Evolutionary conservation across 1,139 yeast genomes (phyloP), one percentile per base, ranked within the genome.

Genomic region (Blastobotrys ciferrii): DNA sequence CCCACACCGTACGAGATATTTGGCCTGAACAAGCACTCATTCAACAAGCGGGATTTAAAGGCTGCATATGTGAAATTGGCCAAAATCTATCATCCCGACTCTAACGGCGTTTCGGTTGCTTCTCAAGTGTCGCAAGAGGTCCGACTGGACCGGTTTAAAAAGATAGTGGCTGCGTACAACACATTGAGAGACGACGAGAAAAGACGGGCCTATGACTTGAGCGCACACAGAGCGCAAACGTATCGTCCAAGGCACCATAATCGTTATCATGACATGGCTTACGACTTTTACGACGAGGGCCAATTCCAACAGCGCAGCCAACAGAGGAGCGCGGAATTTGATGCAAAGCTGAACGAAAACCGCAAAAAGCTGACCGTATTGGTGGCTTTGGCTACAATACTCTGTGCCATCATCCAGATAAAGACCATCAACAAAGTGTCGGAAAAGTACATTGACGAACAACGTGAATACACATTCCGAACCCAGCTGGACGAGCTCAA

Each of bases 31-130:
- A 36, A 23, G 7, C 14, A 19, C 13, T 62, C 84, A 20, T 70
- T 80, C 55, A 71, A 76, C 57, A 58, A 64, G 47, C 65, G 68
- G 43, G 58, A 66, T 19, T 63, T 91, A 50, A 83, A 84, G 61
- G 56, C 66, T 32, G 72, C 72, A 38, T 91, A 87, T 63, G 75
- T 77, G 57, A 74, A 77, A 49, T 76, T 82, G 48, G 92, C 94
- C 13, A 88, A 87, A 65, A 63, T 82, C 5, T 91, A 92, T 61
- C 98, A 92, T 61, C 98, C 98, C 0, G 98, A 92, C 67, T 69
- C 83, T 6, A 56, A 56, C 35, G 51, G 51, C 17, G 47, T 35
- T 7, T 23, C 28, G 9, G 28, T 23, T 6, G 28, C 28, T 5
- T 52, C 32, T 11, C 51, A 47, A 13, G 41, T 53, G 13, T 40